Base-by-base conservation (phyloP, 345 rosid species). In the Arabis hirsuta region DNA sequence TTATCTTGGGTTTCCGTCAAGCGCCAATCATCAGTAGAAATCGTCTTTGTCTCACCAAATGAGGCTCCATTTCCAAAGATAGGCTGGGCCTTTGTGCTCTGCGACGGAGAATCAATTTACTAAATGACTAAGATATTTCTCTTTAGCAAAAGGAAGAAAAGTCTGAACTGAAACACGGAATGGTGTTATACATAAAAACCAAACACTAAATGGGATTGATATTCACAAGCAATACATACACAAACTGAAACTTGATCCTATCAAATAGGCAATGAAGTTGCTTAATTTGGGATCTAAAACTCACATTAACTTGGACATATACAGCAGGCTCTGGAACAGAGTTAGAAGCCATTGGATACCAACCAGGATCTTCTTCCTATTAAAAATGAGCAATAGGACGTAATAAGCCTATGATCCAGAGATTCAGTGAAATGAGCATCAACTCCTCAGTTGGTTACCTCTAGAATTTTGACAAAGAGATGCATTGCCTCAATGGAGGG, bases 401-500 rank as follows among this genome's bases (percentile, higher is more conserved):
- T 32, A 50, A 27, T 50, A 57, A 66, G 60, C 54, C 27, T 44
- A 29, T 31, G 44, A 38, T 29, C 29, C 36, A 66, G 9, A 64
- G 4, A 50, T 20, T 56, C 12, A 65, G 41, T 64, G 61, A 73
- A 48, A 59, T 10, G n/a, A 32, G 14, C 36, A 51, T 66, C 9
- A 9, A 12, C 0, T 7, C 13, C 19, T 31, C 20, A 19, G 27
- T 55, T 61, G 51, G 54, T 50, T 54, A 91, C 98, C 98, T 94
- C 98, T 65, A 94, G 76, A 74, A 91, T 88, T 82, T 94, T 91
- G 81, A 94, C 97, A 84, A 94, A 94, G 29, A 87, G 93, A 65
- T 93, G 93, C 98, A 89, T 94, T 44, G 97, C 98, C 81, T 94
- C 98, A n/a, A 91, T 76, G 55, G 96, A 72, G 26, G 83, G 84